Evolutionary conservation across 1,139 yeast genomes (phyloP), one percentile per base, ranked within the genome.

Genomic region (Magnusiomyces tetraspermus): DNA sequence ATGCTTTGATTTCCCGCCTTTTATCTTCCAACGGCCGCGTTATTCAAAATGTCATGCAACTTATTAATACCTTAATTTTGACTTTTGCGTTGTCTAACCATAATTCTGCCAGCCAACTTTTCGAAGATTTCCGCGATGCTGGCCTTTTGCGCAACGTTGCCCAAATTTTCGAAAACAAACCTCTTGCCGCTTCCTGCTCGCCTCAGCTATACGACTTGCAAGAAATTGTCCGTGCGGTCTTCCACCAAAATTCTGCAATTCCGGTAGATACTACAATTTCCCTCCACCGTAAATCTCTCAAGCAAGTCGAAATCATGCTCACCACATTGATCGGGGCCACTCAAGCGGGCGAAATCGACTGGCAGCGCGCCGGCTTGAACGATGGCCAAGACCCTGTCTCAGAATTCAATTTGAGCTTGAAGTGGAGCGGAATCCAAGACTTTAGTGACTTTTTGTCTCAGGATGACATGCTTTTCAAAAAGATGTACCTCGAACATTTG

Each of bases 351-450:
- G 28, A 42, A 15, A 57, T 59, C 15, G 66, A 64, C 46, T 64
- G 66, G 64, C 57, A 50, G 21, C 59, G 59, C 46, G 64, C 67
- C 5, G 67, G 69, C 15, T 58, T 64, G 31, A 50, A 59, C 2
- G 55, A 57, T 17, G 59, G 57, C 23, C 52, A 50, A 15, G 59
- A 54, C 13, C 63, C 65, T 8, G 52, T 57, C n/a, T 56, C 58
- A 4, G 57, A 63, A 48, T 58, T 65, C 53, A 60, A 62, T 46
- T 49, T 52, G 33, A 53, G 58, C 21, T 56, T 61, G 22, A 59
- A 61, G 41, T 60, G 66, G 61, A 63, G 63, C 8, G 69, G 68
- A 11, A 56, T 64, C 55, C 62, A 66, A 21, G 70, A 66, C 51
- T 57, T 66, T 46, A 56, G 59, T 46, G 70, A 67, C 51, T 58